Evolutionary conservation across 306 rosid genomes (phyloP).

Genomic region (Cucurbita pepo): DNA sequence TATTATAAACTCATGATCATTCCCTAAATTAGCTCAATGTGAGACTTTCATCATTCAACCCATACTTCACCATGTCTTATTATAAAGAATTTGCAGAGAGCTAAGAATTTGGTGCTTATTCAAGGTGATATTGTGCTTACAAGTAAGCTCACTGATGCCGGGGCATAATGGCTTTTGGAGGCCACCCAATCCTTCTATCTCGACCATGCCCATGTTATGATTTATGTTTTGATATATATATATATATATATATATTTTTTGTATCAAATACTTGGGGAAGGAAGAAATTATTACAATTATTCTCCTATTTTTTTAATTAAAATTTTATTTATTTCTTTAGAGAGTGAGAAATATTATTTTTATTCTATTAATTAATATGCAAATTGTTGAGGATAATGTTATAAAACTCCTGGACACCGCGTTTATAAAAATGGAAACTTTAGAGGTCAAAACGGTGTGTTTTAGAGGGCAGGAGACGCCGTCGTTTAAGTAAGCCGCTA

Average conservation of each 20-base stretch:
- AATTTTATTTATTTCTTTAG: background rate
- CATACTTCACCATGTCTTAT: conserved; percentile 43
- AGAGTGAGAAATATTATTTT: background rate
- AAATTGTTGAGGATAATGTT: background rate
- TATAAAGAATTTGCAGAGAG: conserved; percentile 76
- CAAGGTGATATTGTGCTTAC: conserved; percentile 75
- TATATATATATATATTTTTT: too few relatives aligned
- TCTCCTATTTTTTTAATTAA: background rate
- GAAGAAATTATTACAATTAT: too few relatives aligned
- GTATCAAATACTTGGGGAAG: too few relatives aligned
- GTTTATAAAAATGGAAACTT: background rate
- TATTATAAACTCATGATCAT: too few relatives aligned
- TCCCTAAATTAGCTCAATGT: too few relatives aligned
- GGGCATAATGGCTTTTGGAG: conserved; percentile 77
- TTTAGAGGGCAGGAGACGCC: background rate
- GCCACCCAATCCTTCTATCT: conserved; percentile 69
- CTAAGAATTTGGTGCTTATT: conserved; percentile 73
- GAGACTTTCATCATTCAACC: too few relatives aligned
- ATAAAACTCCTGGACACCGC: background rate
- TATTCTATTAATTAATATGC: background rate
- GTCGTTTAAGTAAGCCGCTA: background rate
- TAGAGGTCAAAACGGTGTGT: background rate
- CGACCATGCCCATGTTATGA: conserved; percentile 63
- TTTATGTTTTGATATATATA: background rate
- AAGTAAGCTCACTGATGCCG: conserved; percentile 62